Evolutionary conservation across 164 flowering plant species (phyloP).

Genomic region (Malania oleifera): DNA sequence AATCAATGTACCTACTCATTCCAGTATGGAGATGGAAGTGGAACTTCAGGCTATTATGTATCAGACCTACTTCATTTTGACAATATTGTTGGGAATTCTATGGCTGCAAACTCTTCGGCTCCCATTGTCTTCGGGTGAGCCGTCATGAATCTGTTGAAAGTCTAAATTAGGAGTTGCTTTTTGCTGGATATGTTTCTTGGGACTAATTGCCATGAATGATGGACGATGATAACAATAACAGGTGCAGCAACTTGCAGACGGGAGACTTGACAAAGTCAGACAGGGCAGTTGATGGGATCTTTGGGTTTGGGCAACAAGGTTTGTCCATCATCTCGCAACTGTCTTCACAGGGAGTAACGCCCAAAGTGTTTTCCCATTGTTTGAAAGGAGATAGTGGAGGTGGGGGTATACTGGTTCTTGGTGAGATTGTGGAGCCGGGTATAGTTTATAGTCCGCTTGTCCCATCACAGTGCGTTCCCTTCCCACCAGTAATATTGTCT

Average conservation of each 20-base stretch:
- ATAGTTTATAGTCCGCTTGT: slow-evolving; percentile 89
- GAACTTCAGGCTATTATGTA: slow-evolving; percentile 80
- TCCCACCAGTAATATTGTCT: neutral
- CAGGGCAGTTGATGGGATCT: slow-evolving; percentile 94
- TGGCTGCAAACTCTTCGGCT: slow-evolving; percentile 56
- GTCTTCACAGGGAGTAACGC: slow-evolving; percentile 66
- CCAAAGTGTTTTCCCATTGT: slow-evolving; percentile 89
- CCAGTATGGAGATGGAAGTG: slow-evolving; percentile 97
- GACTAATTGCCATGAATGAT: slow-evolving; percentile 7
- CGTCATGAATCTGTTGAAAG: neutral
- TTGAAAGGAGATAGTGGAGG: slow-evolving; percentile 64
- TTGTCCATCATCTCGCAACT: slow-evolving; percentile 86
- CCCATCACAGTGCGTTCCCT: slow-evolving; percentile 60
- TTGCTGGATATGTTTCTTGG: neutral
- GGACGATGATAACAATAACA: slow-evolving; percentile 34
- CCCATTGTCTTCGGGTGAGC: slow-evolving; percentile 75
- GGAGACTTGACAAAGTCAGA: slow-evolving; percentile 88
- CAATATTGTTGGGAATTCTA: slow-evolving; percentile 41
- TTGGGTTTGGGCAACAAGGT: slow-evolving; percentile 85
- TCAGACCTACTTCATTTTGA: slow-evolving; percentile 60
- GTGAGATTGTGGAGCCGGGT: slow-evolving; percentile 78
- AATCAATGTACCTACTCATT: slow-evolving; percentile 65
- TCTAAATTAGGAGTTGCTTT: neutral
- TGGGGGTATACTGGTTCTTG: slow-evolving; percentile 94
- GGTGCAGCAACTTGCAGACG: slow-evolving; percentile 73